Evolutionary conservation across 352 stramenopile genomes (phyloP), one percentile per base, ranked within the genome.

Genomic region (Pythium aquatile): DNA sequence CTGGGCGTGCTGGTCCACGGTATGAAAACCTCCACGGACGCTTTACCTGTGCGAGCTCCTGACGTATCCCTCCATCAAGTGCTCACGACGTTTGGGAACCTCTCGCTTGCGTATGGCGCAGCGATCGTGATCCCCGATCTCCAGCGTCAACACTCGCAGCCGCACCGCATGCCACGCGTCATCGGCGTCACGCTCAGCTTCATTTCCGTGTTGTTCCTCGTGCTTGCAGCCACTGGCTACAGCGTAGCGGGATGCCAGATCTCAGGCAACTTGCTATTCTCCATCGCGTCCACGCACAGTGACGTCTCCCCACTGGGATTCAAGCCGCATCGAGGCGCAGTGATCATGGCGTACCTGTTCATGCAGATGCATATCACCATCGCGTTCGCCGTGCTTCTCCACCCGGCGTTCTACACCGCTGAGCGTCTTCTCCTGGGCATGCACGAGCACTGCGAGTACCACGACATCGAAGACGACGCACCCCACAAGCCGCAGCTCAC

Each of bases 291-390:
- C 32, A 48, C 17, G 28, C 16, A 63, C 30, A 30, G 39, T 29
- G 61, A 47, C 14, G 20, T 32, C 11, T 57, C 65, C 5, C 39
- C 58, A 7, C 58, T 76, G 24, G 72, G 72, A 14, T 78, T 76
- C 55, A 40, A 20, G 9, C 37, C 63, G 4, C 30, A 57, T 26
- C 63, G 65, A 8, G 66, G 52, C 32, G 52, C 61, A 13, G 72
- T 77, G 4, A 66, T 76, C 13, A 30, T 76, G 40, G 69, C 64
- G 28, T 80, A 63, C 39, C 61, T 70, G 24, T 72, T 71, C 63
- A 83, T 83, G 75, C 73, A 81, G 28, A 20, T 75, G 52, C 74
- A 78, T 59, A 75, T 78, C 30, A 65, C 71, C 11, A 75, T 77
- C 42, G 68, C 71, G 9, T 77, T 77, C n/a, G 37, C 71, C 4